Conservation (phyloP, 768 basidiomycete genomes). For the Pisolithus marmoratus region DNA sequence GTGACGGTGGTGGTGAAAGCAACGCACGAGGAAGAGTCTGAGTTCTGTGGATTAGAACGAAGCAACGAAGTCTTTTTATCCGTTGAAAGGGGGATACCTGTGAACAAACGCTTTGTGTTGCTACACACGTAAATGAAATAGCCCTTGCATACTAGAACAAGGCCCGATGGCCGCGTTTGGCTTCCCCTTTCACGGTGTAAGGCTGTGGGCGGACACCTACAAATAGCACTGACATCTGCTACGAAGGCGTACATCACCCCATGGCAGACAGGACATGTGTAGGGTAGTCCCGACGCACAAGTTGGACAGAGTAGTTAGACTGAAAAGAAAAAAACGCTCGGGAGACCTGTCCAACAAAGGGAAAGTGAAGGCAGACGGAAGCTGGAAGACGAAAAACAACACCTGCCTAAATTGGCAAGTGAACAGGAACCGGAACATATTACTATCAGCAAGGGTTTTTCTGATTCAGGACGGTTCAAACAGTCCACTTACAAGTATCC, state of each 20-base stretch:
- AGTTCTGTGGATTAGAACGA: neutral
- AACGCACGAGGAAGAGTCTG: too few relatives aligned
- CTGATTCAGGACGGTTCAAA: too few relatives aligned
- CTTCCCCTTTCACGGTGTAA: constrained; percentile 3
- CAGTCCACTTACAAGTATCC: too few relatives aligned
- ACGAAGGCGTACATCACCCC: neutral
- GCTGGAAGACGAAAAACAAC: constrained; percentile 6
- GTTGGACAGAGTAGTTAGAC: too few relatives aligned
- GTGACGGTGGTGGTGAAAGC: neutral
- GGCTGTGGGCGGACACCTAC: neutral
- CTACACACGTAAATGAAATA: neutral
- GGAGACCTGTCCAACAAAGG: neutral
- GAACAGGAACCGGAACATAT: neutral
- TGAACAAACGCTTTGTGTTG: constrained; percentile 1
- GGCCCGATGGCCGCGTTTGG: constrained; percentile 3
- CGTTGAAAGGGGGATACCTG: neutral
- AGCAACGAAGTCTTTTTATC: constrained; percentile 1
- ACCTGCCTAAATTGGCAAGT: constrained; percentile 3
- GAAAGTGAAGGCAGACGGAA: constrained; percentile 3
- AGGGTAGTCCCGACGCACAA: too few relatives aligned
- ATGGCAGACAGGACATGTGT: neutral
- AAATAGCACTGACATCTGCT: neutral
- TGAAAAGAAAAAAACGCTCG: too few relatives aligned
- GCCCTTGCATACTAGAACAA: neutral
- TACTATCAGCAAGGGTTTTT: neutral